Evolutionary conservation across 2,329 filamentous ascomycete genomes (phyloP).

Genomic region (Colletotrichum tropicale): DNA sequence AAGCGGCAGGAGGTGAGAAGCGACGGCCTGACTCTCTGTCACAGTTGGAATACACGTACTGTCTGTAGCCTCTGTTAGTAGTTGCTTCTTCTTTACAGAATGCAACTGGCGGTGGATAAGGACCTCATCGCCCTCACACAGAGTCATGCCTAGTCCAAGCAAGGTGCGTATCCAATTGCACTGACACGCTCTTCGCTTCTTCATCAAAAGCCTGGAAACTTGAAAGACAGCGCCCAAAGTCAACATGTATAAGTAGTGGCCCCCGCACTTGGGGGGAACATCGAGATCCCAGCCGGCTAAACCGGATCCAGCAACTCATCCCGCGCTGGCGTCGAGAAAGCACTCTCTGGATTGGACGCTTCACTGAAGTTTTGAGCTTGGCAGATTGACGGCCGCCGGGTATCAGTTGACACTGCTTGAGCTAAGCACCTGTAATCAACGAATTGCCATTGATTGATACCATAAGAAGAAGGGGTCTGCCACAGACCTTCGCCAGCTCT

Average conservation of each 20-base stretch:
- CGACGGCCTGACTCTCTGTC: not conserved
- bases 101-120: not conserved
- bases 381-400: conserved; percentile 11
- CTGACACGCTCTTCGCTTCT: not conserved
- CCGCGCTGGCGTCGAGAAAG: not conserved
- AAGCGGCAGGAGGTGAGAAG: not conserved
- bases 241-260: not conserved
- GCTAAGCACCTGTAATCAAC: not conserved
- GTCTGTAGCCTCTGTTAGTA: not conserved
- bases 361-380: not conserved
- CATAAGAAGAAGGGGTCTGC: not conserved
- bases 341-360: not conserved
- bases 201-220: not conserved
- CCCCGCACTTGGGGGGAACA: not conserved
- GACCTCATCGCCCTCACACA: not conserved
- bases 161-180: not conserved
- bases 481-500: not conserved
- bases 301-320: conserved; percentile 3
- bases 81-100: not conserved
- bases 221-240: not conserved
- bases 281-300: not conserved
- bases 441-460: not conserved
- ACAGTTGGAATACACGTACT: not conserved
- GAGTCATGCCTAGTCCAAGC: not conserved
- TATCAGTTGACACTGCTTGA: not conserved